These are phyloP conservation scores for Candida ipomoeae DNA, from an alignment of 805 yeast species.

Conservation along the genomic window DNA sequence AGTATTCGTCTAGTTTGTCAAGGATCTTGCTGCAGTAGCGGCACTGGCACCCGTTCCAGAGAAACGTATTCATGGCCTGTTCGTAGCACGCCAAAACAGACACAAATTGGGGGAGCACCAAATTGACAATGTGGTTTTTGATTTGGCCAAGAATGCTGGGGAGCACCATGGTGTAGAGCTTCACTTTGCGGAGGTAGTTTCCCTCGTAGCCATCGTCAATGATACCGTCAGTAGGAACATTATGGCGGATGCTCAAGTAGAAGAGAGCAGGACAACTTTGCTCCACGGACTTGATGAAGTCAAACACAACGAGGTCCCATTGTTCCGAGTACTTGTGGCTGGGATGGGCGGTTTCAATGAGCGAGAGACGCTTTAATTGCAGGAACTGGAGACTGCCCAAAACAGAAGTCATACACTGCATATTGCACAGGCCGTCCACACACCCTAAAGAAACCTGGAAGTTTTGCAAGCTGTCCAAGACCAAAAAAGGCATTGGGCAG, in stretches of 20 bases:
- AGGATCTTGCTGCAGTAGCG: conserved; percentile 48
- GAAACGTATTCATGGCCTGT: conserved; percentile 59
- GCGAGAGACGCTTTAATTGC: conserved; percentile 33
- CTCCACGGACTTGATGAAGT: conserved; percentile 20
- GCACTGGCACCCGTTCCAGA: conserved; percentile 80
- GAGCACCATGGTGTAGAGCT: conserved; percentile 44
- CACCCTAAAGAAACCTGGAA: conserved; percentile 50
- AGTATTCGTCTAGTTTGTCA: conserved; percentile 52
- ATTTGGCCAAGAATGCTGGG: conserved; percentile 33
- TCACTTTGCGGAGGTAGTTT: conserved; percentile 57
- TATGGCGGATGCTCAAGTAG: conserved; percentile 51
- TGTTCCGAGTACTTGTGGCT: conserved; percentile 38
- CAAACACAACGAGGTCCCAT: conserved; percentile 49
- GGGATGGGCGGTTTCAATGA: conserved; percentile 32
- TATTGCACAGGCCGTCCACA: conserved; percentile 38
- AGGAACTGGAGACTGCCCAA: conserved; percentile 31
- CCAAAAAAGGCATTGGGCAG: conserved; percentile 14
- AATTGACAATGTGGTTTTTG: conserved; percentile 31
- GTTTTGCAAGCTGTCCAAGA: conserved; percentile 24
- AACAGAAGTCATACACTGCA: conserved; percentile 42
- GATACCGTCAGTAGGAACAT: conserved; percentile 45
- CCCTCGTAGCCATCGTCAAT: conserved; percentile 70
- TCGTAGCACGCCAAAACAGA: conserved; percentile 65
- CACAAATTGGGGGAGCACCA: conserved; percentile 57
- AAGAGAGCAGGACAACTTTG: conserved; percentile 24